Base-by-base conservation (phyloP, 495 filamentous ascomycete species). In the Penicillium verhagenii region DNA sequence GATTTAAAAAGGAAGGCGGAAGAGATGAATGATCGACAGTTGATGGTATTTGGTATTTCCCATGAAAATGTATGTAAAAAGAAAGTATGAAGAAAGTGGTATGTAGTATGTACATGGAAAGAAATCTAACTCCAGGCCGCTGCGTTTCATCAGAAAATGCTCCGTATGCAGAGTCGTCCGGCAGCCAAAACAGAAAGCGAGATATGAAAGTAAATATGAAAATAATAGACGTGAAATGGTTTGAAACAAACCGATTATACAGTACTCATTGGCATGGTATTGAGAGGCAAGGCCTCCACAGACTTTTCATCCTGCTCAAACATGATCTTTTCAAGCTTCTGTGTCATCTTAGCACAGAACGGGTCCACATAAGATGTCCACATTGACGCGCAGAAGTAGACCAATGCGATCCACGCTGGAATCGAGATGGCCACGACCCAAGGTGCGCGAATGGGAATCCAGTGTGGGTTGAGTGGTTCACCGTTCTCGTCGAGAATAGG, bases 311-410 rank as follows among this genome's bases (percentile, higher is more conserved):
- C 75, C 46, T 78, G 68, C 31, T 78, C 69, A 62, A 82, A 84
- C 57, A 84, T 75, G 18, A 72, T 66, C 21, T 73, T 72, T 54
- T 86, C 84, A 37, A 85, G 55, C 60, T 73, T 77, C 62, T 82
- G 75, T 1, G 86, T 86, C n/a, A 84, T 56, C n/a, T 65, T 72
- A 19, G 84, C 86, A 64, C 85, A 89, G 68, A 77, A 80, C 0
- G 82, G 78, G 59, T 89, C 86, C 6, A 89, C 82, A 40, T 85
- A 82, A 6, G 67, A 77, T 0, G 84, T 86, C 86, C 86, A 89
- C 9, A 83, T 56, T 58, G 79, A 70, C 0, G 85, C 83, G 3
- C 65, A 68, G 16, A 73, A 60, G 51, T 87, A 86, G 1, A 85
- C 71, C 2, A 86, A 64, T 1, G 66, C 71, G 39, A 86, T 77